These are phyloP conservation scores for Penicillium sp. DNA, from an alignment of 2,329 filamentous ascomycete species.

Conservation along the genomic window DNA sequence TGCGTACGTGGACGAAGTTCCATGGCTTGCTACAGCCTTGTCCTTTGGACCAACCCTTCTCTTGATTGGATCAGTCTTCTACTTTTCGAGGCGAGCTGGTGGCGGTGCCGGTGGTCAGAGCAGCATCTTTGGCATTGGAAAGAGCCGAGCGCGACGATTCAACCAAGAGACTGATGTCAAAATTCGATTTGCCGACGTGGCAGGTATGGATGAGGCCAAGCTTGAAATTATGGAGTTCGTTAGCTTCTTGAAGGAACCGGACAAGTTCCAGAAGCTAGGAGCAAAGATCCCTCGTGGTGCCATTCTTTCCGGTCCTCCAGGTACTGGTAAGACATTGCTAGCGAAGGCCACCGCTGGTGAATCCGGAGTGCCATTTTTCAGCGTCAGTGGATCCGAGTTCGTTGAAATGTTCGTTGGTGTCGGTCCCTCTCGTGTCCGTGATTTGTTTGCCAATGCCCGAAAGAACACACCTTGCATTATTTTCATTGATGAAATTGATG, in stretches of 20 bases:
- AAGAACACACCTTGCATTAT: conserved; percentile 98
- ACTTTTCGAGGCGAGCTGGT: conserved; percentile 70
- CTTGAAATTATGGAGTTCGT: conserved; percentile 99
- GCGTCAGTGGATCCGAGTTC: conserved; percentile 96
- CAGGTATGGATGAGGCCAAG: conserved; percentile 98
- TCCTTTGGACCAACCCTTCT: conserved; percentile 84
- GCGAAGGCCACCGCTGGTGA: conserved; percentile 97
- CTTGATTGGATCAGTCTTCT: conserved; percentile 78
- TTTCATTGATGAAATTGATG: conserved; percentile 99
- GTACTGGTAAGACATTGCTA: conserved; percentile 95
- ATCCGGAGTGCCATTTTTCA: conserved; percentile 96
- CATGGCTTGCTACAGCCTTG: conserved; percentile 67
- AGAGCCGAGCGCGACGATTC: conserved; percentile 93
- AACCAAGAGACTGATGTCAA: conserved; percentile 96
- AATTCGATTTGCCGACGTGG: conserved; percentile 94
- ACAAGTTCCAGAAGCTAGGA: conserved; percentile 86
- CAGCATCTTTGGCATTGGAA: conserved; percentile 92
- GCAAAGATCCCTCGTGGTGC: conserved; percentile 97
- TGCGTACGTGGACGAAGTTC: conserved; percentile 74
- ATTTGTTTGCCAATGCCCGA: conserved; percentile 88
- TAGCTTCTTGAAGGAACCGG: conserved; percentile 89
- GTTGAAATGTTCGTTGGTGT: conserved; percentile 99
- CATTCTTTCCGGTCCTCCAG: conserved; percentile 93
- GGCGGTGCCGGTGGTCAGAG: conserved; percentile 62
- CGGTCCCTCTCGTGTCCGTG: conserved; percentile 88